phyloP scores from a whole-genome alignment of 2,329 filamentous ascomycete genomes.

The Colletotrichum australisinense region DNA sequence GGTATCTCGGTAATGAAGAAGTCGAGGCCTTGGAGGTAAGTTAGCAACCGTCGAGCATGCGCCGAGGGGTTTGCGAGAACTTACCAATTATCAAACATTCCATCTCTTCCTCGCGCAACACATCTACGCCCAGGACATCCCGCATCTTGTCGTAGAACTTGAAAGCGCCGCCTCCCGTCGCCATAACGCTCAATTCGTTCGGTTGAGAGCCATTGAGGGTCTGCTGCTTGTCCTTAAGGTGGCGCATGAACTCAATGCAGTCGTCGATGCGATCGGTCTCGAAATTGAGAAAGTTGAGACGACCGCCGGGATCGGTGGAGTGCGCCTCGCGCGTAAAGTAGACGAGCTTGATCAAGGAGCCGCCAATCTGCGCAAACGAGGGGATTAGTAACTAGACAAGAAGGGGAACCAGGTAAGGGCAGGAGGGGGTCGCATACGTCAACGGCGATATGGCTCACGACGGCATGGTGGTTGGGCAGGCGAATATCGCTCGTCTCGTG shows the following conservation, averaged over 20 bases:
- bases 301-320: constrained; percentile 83
- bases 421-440: constrained; percentile 72
- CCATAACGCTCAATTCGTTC: constrained; percentile 88
- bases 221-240: constrained; percentile 85
- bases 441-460: constrained; percentile 96
- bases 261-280: constrained; percentile 95
- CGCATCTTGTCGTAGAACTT: constrained; percentile 96
- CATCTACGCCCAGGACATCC: constrained; percentile 85
- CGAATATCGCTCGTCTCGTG: constrained; percentile 91
- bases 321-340: constrained; percentile 93
- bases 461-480: constrained; percentile 93
- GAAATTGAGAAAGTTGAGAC: constrained; percentile 95
- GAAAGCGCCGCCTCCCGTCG: constrained; percentile 94
- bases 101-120: constrained; percentile 97
- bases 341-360: constrained; percentile 94
- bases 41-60: not conserved
- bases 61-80: constrained; percentile 36
- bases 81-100: constrained; percentile 94
- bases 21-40: constrained; percentile 78
- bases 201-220: constrained; percentile 78
- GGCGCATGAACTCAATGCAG: constrained; percentile 91
- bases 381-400: constrained; percentile 27
- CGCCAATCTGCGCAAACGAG: constrained; percentile 79
- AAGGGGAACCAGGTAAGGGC: constrained; percentile 36
- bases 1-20: constrained; percentile 99